These are phyloP conservation scores for Bacidia rubella DNA, from an alignment of 495 filamentous ascomycete genomes.

Conservation along the genomic window DNA sequence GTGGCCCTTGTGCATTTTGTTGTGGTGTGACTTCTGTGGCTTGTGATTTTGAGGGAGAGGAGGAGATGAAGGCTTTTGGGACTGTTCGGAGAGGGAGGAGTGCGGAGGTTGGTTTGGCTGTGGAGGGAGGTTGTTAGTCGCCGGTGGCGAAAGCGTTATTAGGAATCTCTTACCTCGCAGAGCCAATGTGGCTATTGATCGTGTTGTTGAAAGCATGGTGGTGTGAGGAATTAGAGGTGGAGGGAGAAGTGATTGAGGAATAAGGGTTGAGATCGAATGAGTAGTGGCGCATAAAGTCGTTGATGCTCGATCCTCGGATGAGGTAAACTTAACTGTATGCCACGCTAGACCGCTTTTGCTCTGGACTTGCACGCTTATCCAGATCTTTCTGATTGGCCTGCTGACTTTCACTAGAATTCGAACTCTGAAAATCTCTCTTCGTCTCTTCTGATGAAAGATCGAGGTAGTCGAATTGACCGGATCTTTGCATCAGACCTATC, in stretches of 20 bases:
- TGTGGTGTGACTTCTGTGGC: constrained; percentile 33
- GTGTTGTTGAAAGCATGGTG: constrained; percentile 49
- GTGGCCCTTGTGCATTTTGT: constrained; percentile 20
- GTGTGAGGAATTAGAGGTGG: constrained; percentile 3
- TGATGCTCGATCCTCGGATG: background rate
- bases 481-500: constrained; percentile 11
- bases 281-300: constrained; percentile 1
- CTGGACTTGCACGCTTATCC: constrained; percentile 3
- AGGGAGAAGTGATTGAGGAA: background rate
- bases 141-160: constrained; percentile 12
- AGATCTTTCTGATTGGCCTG: background rate
- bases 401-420: background rate
- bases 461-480: constrained; percentile 8
- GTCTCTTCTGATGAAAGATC: constrained; percentile 4
- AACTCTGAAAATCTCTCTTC: background rate
- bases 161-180: constrained; percentile 50
- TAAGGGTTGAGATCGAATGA: background rate
- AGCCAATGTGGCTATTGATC: constrained; percentile 53
- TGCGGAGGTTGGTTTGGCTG: constrained; percentile 48
- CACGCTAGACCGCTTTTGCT: constrained; percentile 7
- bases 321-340: background rate
- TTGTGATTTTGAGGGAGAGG: constrained; percentile 41
- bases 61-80: constrained; percentile 42
- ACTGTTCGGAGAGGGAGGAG: constrained; percentile 44
- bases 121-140: constrained; percentile 21